Base-by-base conservation (phyloP, 2,329 filamentous ascomycete genomes). In the Ceratocystis destructans region DNA sequence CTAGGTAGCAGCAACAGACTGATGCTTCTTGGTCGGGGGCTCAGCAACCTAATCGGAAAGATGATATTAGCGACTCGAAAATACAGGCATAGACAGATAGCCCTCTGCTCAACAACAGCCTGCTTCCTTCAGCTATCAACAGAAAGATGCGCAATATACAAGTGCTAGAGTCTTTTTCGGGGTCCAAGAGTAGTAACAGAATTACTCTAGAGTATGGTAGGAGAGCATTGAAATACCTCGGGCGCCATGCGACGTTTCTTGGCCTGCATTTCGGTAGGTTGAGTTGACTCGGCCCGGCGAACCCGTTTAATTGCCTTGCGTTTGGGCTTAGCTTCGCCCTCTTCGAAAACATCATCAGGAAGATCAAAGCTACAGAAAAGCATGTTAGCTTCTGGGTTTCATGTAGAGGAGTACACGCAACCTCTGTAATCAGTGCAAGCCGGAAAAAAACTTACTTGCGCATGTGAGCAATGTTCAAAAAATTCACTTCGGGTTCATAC, bases 261-360 rank as follows among this genome's bases (percentile, higher is more conserved):
- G 66, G 73, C 73, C 10, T 73, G 71, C 64, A 74, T 72, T 69
- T 74, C 74, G 69, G 79, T 79, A 55, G 74, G 72, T 44, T 68
- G 67, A 50, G 61, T 67, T 63, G 73, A 72, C 50, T 71, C 69
- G 33, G 72, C 69, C 37, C 70, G 70, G 31, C 72, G 72, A 44
- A 70, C 64, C 10, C 77, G 73, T 73, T 81, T 68, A 37, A 68
- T 44, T 20, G 65, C 79, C 74, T 83, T 86, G 75, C 78, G 84
- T 72, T 81, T 83, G 4, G 89, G 89, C 71, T 84, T 88, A 62
- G 79, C 78, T 75, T 99, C 94, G 72, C 89, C 89, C 28, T 86
- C 78, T 61, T 86, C 82, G 73, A 99, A 99, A 1, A 97, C 86
- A 74, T 99, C 93, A 68, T 90, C 86, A 33, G 94, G 94, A 31